Evolutionary conservation across 768 basidiomycete genomes (phyloP).

Genomic region (Dacryopinax spathularia): DNA sequence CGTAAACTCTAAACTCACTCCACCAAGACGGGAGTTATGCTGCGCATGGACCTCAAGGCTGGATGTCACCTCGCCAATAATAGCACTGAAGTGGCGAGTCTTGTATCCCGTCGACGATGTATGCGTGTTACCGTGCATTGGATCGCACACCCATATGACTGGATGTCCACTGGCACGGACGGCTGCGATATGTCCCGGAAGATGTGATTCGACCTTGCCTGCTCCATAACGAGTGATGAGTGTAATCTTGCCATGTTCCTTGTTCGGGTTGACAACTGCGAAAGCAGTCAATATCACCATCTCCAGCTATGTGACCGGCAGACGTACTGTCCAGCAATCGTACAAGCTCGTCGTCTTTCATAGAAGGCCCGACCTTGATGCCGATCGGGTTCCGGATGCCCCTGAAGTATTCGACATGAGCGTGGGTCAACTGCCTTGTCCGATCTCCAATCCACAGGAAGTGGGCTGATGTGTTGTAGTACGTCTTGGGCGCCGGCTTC

Average conservation of each 20-base stretch:
- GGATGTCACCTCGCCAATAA: slow-evolving; percentile 73
- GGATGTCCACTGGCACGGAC: slow-evolving; percentile 72
- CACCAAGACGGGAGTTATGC: slow-evolving; percentile 58
- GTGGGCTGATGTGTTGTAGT: slow-evolving; percentile 86
- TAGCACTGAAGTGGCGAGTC: slow-evolving; percentile 77
- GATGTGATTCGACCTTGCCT: slow-evolving; percentile 47
- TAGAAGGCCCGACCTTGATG: slow-evolving; percentile 86
- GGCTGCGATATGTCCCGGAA: slow-evolving; percentile 65
- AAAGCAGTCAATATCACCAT: slow-evolving; percentile 8
- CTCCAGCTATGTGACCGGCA: no score
- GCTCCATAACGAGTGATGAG: slow-evolving; percentile 92
- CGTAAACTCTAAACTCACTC: slow-evolving; percentile 81
- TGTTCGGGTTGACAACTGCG: slow-evolving; percentile 74
- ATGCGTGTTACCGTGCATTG: slow-evolving; percentile 95
- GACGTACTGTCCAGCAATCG: slow-evolving; percentile 51
- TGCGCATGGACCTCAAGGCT: slow-evolving; percentile 68
- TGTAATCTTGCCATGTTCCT: slow-evolving; percentile 69
- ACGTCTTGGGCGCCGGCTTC: slow-evolving; percentile 25
- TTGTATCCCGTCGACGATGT: slow-evolving; percentile 71
- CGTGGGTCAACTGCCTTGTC: slow-evolving; percentile 79
- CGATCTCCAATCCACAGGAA: slow-evolving; percentile 97
- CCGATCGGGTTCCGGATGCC: slow-evolving; percentile 90
- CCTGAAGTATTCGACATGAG: slow-evolving; percentile 90
- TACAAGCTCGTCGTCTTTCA: slow-evolving; percentile 65
- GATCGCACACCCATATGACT: slow-evolving; percentile 90